Base-by-base conservation (phyloP, 1,284 basidiomycete species). In the Phenoliferia sp. region DNA sequence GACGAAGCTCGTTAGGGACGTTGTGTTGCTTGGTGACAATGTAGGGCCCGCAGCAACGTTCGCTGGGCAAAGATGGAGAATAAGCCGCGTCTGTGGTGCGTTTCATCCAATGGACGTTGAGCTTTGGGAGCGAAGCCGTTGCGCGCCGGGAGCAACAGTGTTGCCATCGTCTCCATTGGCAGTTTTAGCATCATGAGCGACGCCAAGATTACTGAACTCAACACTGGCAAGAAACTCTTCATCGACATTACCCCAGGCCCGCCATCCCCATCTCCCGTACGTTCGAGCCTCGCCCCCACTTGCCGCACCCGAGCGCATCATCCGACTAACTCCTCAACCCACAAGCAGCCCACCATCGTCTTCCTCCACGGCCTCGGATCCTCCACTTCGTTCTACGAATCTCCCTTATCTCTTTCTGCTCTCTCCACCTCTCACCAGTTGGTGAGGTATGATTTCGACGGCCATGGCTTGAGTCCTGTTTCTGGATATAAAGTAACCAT, bases 301-400 rank as follows among this genome's bases (percentile, higher is more conserved):
- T 31, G 19, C 54, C 54, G 39, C 39, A 15, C 39, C 39, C 39
- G 39, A 15, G 39, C 39, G 39, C n/a, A n/a, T n/a, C n/a, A n/a
- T n/a, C n/a, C n/a, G n/a, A n/a, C n/a, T n/a, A n/a, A n/a, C n/a
- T n/a, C n/a, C n/a, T n/a, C n/a, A n/a, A n/a, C n/a, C n/a, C n/a
- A n/a, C n/a, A n/a, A n/a, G n/a, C 39, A 44, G 39, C 39, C 28
- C 5, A 33, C 56, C 22, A 16, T 50, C 36, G 22, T 44, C 29
- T 28, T 72, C 62, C 60, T 72, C 34, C 70, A 72, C 35, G 70
- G 70, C 19, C 68, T 72, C 28, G 70, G 70, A 19, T 67, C 65
- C 31, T 59, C 58, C 2, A 61, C 63, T 3, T 60, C 68, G 4
- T 69, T 67, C 59, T 72, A 61, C 59, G 62, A 67, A 17, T 59